A percentile compares a stretch with the other conserved stretches of the same genome.
Conservation (phyloP, 441 rosid species). For the Adansonia grandidieri region DNA sequence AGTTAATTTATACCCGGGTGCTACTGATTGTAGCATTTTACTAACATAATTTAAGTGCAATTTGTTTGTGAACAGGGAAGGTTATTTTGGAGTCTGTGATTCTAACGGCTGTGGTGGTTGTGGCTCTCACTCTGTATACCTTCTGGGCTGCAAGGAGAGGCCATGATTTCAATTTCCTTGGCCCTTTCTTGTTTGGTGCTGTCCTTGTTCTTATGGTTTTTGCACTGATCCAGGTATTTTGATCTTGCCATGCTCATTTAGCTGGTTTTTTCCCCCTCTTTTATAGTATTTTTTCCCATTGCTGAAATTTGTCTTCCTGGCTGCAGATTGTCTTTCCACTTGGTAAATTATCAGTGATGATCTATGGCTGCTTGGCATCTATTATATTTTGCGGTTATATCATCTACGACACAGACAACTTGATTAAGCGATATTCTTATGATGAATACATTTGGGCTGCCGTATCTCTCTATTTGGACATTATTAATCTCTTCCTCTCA, state of each 20-base stretch:
- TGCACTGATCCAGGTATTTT: constrained; percentile 70
- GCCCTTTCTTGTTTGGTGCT: constrained; percentile 87
- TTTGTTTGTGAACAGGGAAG: constrained; percentile 56
- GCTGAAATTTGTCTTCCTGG: constrained; percentile 12
- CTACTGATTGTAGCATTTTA: background rate
- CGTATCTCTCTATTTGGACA: constrained; percentile 58
- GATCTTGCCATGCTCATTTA: background rate
- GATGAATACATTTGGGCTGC: constrained; percentile 80
- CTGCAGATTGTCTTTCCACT: constrained; percentile 63
- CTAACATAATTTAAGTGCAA: background rate
- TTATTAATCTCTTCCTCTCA: constrained; percentile 63
- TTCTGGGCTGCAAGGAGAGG: constrained; percentile 95
- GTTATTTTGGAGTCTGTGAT: constrained; percentile 77
- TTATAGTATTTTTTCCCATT: background rate
- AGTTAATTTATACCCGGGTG: background rate
- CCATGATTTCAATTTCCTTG: constrained; percentile 83
- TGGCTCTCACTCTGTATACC: constrained; percentile 76
- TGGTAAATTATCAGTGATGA: constrained; percentile 61
- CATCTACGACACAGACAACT: constrained; percentile 19
- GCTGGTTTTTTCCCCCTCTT: background rate
- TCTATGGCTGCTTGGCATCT: constrained; percentile 63
- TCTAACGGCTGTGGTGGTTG: constrained; percentile 69
- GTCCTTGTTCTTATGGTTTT: constrained; percentile 66
- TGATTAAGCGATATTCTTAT: constrained; percentile 58
- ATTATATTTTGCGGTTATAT: constrained; percentile 72